Evolutionary conservation across 495 filamentous ascomycete species (phyloP).

Genomic region (Hypoxylon lienhwacheense): DNA sequence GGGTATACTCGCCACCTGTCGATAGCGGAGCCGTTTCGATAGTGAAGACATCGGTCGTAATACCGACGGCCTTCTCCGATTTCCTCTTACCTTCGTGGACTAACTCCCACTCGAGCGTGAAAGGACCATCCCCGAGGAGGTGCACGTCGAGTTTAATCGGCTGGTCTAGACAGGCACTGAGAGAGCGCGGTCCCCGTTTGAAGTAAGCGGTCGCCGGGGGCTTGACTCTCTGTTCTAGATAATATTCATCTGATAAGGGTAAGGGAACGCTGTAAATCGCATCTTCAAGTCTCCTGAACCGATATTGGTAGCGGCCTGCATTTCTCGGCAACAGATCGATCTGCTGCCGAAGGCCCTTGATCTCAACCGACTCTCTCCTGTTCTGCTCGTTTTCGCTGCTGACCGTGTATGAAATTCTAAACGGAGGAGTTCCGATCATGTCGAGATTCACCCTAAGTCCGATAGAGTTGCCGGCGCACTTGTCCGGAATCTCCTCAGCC

Average conservation of each 20-base stretch:
- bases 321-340: conserved; percentile 78
- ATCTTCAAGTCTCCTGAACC: conserved; percentile 78
- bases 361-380: conserved; percentile 49
- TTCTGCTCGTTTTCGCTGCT: conserved; percentile 57
- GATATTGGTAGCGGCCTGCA: conserved; percentile 85
- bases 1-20: conserved; percentile 82
- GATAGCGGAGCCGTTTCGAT: conserved; percentile 73
- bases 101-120: conserved; percentile 89
- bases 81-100: conserved; percentile 85
- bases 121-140: conserved; percentile 80
- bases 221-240: conserved; percentile 88
- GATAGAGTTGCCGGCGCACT: conserved; percentile 90
- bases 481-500: conserved; percentile 82
- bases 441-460: conserved; percentile 86
- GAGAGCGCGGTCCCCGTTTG: conserved; percentile 51
- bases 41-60: conserved; percentile 60
- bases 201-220: conserved; percentile 83
- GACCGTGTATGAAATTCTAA: conserved; percentile 72
- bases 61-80: conserved; percentile 63
- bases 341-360: conserved; percentile 72
- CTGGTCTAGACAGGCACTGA: conserved; percentile 79
- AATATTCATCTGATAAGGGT: conserved; percentile 43
- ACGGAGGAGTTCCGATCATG: conserved; percentile 86
- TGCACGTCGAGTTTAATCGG: conserved; percentile 69
- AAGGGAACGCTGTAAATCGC: conserved; percentile 64